Evolutionary conservation across 768 basidiomycete species (phyloP).

Genomic region (Imleria badia): DNA sequence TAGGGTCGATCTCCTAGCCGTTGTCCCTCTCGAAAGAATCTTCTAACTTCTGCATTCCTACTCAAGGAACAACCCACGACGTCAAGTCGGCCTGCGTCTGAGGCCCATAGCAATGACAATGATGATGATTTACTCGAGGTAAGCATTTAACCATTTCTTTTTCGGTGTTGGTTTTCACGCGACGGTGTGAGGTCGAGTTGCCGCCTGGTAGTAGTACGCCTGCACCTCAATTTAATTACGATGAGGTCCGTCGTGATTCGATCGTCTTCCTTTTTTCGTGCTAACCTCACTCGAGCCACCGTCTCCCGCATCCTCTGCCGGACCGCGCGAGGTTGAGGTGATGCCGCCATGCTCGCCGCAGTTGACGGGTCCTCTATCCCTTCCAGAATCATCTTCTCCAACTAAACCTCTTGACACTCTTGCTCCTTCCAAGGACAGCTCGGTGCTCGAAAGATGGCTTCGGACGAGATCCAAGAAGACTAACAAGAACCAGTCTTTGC

Average conservation of each 20-base stretch:
- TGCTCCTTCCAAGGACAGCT: not conserved
- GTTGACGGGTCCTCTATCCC: too few species aligned
- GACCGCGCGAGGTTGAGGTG: not conserved
- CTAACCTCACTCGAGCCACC: not conserved
- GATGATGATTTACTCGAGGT: not conserved
- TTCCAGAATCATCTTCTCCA: too few species aligned
- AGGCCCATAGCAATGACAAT: not conserved
- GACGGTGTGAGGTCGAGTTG: not conserved
- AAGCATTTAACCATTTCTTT: not conserved
- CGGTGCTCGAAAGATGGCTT: not conserved
- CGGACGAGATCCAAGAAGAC: not conserved
- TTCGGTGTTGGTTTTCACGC: not conserved
- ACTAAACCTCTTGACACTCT: too few species aligned
- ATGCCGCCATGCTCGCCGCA: not conserved
- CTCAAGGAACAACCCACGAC: not conserved
- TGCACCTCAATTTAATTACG: not conserved
- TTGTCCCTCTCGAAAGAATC: slow-evolving; percentile 1
- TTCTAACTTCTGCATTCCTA: not conserved
- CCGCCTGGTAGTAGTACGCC: not conserved
- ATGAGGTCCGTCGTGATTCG: not conserved
- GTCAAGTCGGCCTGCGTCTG: not conserved
- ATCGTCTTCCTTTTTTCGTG: not conserved
- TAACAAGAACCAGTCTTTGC: not conserved
- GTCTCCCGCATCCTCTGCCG: not conserved
- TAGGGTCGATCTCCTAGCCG: slow-evolving; percentile 27